These are phyloP conservation scores for Starmerella khaoyaiensis DNA, from an alignment of 805 yeast species.

Conservation along the genomic window DNA sequence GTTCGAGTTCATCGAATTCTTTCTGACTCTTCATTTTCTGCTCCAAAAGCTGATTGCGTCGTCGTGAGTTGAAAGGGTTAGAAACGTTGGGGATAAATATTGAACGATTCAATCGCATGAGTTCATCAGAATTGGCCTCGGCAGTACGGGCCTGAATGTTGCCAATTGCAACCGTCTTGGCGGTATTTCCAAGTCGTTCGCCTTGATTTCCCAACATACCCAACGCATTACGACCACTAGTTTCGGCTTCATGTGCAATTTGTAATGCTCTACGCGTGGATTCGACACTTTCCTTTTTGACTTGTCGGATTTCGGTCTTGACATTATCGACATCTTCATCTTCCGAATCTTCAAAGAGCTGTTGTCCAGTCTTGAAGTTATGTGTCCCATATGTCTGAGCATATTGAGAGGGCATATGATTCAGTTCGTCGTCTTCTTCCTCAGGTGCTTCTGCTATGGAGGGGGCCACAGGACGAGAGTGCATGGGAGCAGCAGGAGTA, in stretches of 20 bases:
- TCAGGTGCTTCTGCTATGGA: background rate
- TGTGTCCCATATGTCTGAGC: constrained; percentile 2
- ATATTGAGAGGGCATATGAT: constrained; percentile 17
- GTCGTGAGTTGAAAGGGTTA: constrained; percentile 80
- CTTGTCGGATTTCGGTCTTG: constrained; percentile 66
- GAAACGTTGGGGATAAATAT: constrained; percentile 66
- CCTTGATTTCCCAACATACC: constrained; percentile 93
- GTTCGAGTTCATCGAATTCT: constrained; percentile 46
- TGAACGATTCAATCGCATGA: constrained; percentile 66
- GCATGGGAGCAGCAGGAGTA: background rate
- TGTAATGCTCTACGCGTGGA: constrained; percentile 73
- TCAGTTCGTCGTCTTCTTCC: constrained; percentile 17
- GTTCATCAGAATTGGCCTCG: constrained; percentile 66
- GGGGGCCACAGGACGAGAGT: background rate
- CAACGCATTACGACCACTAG: constrained; percentile 63
- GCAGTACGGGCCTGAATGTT: constrained; percentile 73
- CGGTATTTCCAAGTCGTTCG: constrained; percentile 69
- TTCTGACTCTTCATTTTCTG: constrained; percentile 49
- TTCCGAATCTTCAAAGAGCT: constrained; percentile 31
- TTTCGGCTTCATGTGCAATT: constrained; percentile 59
- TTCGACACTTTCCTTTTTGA: constrained; percentile 75
- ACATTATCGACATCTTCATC: constrained; percentile 84
- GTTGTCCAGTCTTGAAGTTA: constrained; percentile 6
- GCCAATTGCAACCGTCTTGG: constrained; percentile 61
- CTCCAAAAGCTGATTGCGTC: constrained; percentile 63